phyloP scores from a whole-genome alignment of 192 early-diverging fungal species.

The Entomortierella lignicola region DNA sequence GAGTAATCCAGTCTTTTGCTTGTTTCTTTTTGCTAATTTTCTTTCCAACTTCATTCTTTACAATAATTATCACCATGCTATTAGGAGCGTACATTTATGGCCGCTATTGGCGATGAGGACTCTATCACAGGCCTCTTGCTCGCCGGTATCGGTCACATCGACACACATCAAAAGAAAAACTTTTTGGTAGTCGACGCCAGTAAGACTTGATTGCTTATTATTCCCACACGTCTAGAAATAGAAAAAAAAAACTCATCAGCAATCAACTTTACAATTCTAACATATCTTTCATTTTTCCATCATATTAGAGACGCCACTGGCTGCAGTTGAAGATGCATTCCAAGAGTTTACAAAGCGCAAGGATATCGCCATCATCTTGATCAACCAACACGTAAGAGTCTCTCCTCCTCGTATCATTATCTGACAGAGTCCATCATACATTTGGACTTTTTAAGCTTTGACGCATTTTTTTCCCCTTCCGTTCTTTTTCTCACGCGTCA shows the following conservation, averaged over 20 bases:
- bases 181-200: constrained; percentile 96
- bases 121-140: constrained; percentile 97
- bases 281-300: not conserved
- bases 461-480: too few relatives aligned
- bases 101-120: constrained; percentile 82
- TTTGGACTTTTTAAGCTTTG: too few relatives aligned
- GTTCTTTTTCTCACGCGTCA: not conserved
- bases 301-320: constrained; percentile 73
- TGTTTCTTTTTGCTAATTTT: not conserved
- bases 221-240: not conserved
- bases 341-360: constrained; percentile 89
- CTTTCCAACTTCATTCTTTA: not conserved
- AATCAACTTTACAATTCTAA: too few relatives aligned
- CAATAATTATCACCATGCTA: not conserved
- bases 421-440: too few relatives aligned
- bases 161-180: constrained; percentile 92
- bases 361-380: constrained; percentile 98
- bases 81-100: constrained; percentile 70
- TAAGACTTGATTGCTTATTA: constrained; percentile 46
- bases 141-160: constrained; percentile 96
- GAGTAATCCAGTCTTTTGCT: not conserved
- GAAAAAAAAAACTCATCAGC: too few relatives aligned
- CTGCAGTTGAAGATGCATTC: constrained; percentile 84
- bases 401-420: not conserved
- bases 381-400: constrained; percentile 91